Percentiles rank a stretch among this genome's conserved stretches.
Conservation (phyloP, 805 yeast genomes). For the Metschnikowia picachoensis region DNA sequence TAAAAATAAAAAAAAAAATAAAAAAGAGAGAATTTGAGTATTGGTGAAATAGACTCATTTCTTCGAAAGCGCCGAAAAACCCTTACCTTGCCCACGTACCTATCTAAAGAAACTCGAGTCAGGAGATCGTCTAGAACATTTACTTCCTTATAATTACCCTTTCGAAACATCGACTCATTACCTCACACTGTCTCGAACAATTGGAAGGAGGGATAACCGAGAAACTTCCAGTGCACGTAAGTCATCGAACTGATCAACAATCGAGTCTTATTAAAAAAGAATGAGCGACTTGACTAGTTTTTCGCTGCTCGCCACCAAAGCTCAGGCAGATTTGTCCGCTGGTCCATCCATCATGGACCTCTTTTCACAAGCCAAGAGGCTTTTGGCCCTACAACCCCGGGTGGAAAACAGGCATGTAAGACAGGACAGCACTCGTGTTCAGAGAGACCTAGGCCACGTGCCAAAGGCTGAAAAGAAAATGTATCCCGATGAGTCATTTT, state of each 20-base stretch:
- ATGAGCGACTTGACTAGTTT: background rate
- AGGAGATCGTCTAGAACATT: too few relatives aligned
- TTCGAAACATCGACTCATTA: too few relatives aligned
- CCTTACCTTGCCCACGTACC: too few relatives aligned
- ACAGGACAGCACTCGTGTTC: constrained; percentile 29
- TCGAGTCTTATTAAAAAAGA: too few relatives aligned
- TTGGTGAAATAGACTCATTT: background rate
- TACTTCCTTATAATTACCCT: too few relatives aligned
- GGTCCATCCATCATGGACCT: constrained; percentile 40
- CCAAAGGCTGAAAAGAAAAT: background rate
- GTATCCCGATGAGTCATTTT: background rate
- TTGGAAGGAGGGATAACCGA: too few relatives aligned
- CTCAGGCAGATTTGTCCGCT: constrained; percentile 11
- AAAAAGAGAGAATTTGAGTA: too few relatives aligned
- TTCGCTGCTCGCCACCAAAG: constrained; percentile 2
- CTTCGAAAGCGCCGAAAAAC: background rate
- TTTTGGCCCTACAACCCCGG: constrained; percentile 36
- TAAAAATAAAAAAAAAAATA: background rate
- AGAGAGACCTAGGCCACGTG: constrained; percentile 12
- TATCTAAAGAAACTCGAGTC: too few relatives aligned
- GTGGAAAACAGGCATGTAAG: constrained; percentile 38
- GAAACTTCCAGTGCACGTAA: too few relatives aligned
- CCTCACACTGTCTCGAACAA: too few relatives aligned
- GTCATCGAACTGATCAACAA: too few relatives aligned
- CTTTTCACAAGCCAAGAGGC: constrained; percentile 38